Percentiles rank a stretch among this genome's conserved stretches.
Evolutionary conservation across 805 yeast genomes (phyloP).

Genomic region (Candida glaebosa): DNA sequence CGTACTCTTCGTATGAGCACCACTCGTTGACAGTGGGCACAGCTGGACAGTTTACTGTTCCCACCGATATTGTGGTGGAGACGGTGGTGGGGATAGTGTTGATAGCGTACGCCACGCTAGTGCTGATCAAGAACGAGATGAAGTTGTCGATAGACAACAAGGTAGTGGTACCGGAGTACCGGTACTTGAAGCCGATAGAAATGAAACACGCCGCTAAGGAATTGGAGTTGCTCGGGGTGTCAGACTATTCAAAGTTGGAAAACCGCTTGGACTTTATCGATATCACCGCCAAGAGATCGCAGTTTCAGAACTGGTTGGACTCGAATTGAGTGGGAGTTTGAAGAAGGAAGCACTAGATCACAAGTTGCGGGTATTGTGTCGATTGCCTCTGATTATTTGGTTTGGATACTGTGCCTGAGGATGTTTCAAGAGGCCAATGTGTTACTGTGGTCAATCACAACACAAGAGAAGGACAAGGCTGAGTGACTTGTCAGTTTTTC

Average conservation of each 20-base stretch:
- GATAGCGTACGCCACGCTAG: constrained; percentile 36
- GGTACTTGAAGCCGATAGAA: constrained; percentile 45
- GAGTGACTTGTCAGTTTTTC: too few relatives aligned
- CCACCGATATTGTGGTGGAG: constrained; percentile 50
- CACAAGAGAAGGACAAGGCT: too few relatives aligned
- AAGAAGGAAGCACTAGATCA: too few relatives aligned
- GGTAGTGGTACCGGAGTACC: constrained; percentile 23
- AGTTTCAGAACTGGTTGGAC: constrained; percentile 36
- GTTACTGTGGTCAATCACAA: too few relatives aligned
- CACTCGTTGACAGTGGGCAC: constrained; percentile 29
- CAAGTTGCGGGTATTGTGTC: too few relatives aligned
- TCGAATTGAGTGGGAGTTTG: neutral
- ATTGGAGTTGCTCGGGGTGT: constrained; percentile 45
- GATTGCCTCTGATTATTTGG: too few relatives aligned
- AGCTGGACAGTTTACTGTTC: constrained; percentile 21
- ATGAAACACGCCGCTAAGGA: constrained; percentile 44
- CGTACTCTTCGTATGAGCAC: constrained; percentile 52
- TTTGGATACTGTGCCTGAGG: too few relatives aligned
- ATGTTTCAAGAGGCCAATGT: too few relatives aligned
- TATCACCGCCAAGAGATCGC: constrained; percentile 41
- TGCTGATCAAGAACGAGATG: constrained; percentile 22
- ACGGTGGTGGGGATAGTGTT: constrained; percentile 45
- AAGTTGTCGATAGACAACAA: constrained; percentile 23
- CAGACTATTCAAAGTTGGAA: constrained; percentile 46
- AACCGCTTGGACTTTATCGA: constrained; percentile 53